Evolutionary conservation across 148 eudicot genomes (phyloP).

Genomic region (Selenicereus undatus): DNA sequence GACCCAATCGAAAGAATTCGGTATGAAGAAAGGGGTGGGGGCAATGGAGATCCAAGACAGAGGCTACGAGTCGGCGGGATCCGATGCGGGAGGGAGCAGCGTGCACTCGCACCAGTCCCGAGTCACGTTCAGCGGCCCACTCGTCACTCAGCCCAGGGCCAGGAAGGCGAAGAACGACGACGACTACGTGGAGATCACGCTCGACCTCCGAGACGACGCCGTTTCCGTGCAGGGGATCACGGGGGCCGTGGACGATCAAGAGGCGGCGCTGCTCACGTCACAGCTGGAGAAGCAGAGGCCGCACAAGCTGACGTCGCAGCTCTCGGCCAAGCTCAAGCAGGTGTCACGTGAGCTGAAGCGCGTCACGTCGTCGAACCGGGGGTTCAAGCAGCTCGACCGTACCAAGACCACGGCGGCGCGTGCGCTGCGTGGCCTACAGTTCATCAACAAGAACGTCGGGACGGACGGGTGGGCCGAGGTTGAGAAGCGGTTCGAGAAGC

Average conservation of each 20-base stretch:
- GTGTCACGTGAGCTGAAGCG: slow-evolving; percentile 46
- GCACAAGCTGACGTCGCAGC: slow-evolving; percentile 32
- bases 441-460: slow-evolving; percentile 42
- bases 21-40: slow-evolving; percentile 27
- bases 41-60: slow-evolving; percentile 34
- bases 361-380: slow-evolving; percentile 28
- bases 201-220: slow-evolving; percentile 48
- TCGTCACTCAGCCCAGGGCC: slow-evolving; percentile 8
- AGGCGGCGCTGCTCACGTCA: slow-evolving; percentile 34
- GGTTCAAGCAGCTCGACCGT: slow-evolving; percentile 29
- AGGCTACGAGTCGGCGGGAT: slow-evolving; percentile 9
- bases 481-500: slow-evolving; percentile 32
- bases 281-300: slow-evolving; percentile 34
- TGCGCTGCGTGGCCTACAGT: slow-evolving; percentile 45
- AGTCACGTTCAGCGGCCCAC: slow-evolving; percentile 45
- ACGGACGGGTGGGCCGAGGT: slow-evolving; percentile 40
- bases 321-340: slow-evolving; percentile 43
- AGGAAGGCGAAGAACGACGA: slow-evolving; percentile 12
- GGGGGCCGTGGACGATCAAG: slow-evolving; percentile 41
- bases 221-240: slow-evolving; percentile 45
- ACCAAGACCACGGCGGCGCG: slow-evolving; percentile 41
- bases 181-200: slow-evolving; percentile 46
- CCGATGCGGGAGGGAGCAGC: slow-evolving; percentile 27
- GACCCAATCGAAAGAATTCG: background rate
- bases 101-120: slow-evolving; percentile 29